phyloP scores from a whole-genome alignment of 2,329 filamentous ascomycete species.

The Nemania bipapillata region DNA sequence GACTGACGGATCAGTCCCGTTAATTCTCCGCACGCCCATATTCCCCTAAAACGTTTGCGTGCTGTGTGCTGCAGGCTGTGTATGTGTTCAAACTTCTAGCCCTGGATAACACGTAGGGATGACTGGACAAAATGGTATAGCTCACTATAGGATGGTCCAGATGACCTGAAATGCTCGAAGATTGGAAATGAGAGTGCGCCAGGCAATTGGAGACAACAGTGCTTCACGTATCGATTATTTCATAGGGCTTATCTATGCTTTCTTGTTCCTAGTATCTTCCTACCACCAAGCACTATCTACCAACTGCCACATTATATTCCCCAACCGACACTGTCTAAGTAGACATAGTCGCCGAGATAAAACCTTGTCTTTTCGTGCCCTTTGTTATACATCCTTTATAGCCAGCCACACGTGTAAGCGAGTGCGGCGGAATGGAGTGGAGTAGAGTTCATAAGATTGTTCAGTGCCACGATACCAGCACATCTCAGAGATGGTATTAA shows the following conservation, averaged over 20 bases:
- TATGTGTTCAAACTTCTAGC: not conserved
- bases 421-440: too few species aligned
- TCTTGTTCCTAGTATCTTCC: not conserved
- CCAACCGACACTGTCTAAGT: not conserved
- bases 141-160: not conserved
- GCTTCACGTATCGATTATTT: not conserved
- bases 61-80: too few species aligned
- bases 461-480: too few species aligned
- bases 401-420: too few species aligned
- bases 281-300: not conserved
- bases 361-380: too few species aligned
- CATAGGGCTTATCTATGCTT: not conserved
- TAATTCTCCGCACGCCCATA: not conserved
- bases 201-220: not conserved
- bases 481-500: too few species aligned
- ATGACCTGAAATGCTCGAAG: not conserved
- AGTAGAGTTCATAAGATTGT: too few species aligned
- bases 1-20: not conserved
- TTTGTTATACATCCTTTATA: too few species aligned
- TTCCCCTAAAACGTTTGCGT: too few species aligned
- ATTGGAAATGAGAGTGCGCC: too few species aligned
- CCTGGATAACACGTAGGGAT: too few species aligned
- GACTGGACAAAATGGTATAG: too few species aligned
- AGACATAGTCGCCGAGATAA: not conserved
- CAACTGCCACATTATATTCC: conserved; percentile 1